Base-by-base conservation (phyloP, 305 asterid species). In the Salvia sclarea region DNA sequence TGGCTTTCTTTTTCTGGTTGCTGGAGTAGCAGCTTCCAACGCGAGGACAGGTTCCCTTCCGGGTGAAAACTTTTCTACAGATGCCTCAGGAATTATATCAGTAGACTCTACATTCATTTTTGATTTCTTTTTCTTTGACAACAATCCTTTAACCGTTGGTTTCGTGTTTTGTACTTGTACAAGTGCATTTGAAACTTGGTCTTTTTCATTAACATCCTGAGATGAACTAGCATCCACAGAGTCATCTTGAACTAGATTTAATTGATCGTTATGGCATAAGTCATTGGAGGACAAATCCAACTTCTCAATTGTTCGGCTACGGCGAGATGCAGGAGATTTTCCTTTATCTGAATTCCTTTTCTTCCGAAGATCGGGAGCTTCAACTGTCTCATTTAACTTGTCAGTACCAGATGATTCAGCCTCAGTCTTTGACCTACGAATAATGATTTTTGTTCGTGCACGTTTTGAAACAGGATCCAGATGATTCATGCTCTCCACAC, bases 351-450 rank as follows among this genome's bases (percentile, higher is more conserved):
- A 78, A 73, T 86, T 66, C 72, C 76, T 82, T 64, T 73, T 86
- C 80, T 83, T 87, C 55, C 85, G 82, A 73, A 75, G 69, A 74
- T 71, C 59, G 69, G 85, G 72, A 75, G 81, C 66, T 64, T 81
- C 89, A 64, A 61, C 66, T 47, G 71, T 70, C 75, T 65, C 78
- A 14, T 79, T 59, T 50, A 66, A 79, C 81, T 83, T 87, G 78
- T 83, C 80, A 70, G 68, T 53, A 43, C 75, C 77, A 50, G 88
- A 76, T 76, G 85, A 56, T 65, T 76, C 89, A 47, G 81, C 63
- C 59, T 75, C 84, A 17, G 66, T 56, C 71, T 86, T 91, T 59
- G 95, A 76, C 77, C 84, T 85, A 60, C 90, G 90, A 76, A 75
- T 76, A 31, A 77, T 72, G 52, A 83, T 72, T 68, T 86, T 89